These are phyloP conservation scores for Stephania japonica DNA, from an alignment of 164 flowering plant genomes.

Conservation along the genomic window DNA sequence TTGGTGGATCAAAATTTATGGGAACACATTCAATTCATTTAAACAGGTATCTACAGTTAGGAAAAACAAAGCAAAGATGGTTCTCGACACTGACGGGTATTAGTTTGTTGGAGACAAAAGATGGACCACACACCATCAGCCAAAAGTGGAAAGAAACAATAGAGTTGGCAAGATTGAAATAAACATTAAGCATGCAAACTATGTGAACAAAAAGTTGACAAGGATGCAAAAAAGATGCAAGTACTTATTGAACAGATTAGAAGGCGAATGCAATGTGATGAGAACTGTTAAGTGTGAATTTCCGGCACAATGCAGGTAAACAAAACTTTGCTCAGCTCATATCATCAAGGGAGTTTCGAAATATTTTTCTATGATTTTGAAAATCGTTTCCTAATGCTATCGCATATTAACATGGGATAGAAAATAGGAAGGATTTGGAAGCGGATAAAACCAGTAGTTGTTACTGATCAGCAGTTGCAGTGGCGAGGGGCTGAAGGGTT, in stretches of 20 bases:
- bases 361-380: background rate
- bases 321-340: background rate
- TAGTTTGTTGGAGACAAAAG: background rate
- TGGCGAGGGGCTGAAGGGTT: constrained; percentile 66
- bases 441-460: constrained; percentile 3
- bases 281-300: background rate
- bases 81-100: background rate
- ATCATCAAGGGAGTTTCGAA: background rate
- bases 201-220: background rate
- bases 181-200: background rate
- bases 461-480: constrained; percentile 30
- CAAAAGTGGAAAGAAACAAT: background rate
- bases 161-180: background rate
- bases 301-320: background rate
- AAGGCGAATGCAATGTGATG: background rate
- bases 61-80: background rate
- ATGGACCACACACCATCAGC: background rate
- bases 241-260: background rate
- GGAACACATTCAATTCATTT: background rate
- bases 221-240: background rate
- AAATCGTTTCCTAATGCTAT: background rate
- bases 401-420: background rate
- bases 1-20: background rate
- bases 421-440: background rate
- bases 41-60: background rate